Conservation (phyloP, 768 basidiomycete species). For the Agaricus bisporus region DNA sequence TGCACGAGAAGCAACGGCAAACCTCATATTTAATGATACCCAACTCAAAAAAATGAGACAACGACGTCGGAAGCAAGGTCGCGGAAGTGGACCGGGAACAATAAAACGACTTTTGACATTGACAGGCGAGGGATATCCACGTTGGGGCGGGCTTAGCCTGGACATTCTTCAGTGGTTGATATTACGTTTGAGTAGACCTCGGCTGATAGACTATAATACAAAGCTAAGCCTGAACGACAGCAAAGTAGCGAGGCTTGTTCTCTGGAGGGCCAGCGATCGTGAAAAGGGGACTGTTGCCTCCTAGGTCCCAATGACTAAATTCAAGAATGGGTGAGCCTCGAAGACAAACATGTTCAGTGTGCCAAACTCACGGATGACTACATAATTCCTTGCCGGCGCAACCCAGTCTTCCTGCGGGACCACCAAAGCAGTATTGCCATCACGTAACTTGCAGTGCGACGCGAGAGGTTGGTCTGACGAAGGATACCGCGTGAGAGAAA, state of each 20-base stretch:
- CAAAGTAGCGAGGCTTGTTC: not conserved
- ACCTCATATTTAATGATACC: not conserved
- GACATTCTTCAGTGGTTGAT: not conserved
- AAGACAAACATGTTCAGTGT: not conserved
- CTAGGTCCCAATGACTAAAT: conserved; percentile 51
- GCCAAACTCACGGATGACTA: conserved; percentile 41
- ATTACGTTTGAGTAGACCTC: not conserved
- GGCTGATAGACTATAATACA: not conserved
- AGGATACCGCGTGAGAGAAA: not conserved
- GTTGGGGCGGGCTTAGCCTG: not conserved
- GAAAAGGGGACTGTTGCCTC: conserved; percentile 44
- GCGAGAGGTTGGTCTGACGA: conserved; percentile 45
- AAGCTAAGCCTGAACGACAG: not conserved
- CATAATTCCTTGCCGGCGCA: conserved; percentile 30
- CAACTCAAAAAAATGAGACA: not conserved
- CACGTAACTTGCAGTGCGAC: conserved; percentile 33
- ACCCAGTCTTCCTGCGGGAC: conserved; percentile 34
- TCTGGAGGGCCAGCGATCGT: conserved; percentile 26
- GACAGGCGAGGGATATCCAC: not conserved
- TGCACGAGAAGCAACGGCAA: not conserved
- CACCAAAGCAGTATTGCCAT: conserved; percentile 32
- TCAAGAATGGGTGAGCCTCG: not conserved
- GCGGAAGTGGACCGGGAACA: not conserved
- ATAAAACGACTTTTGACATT: not conserved
- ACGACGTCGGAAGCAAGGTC: not conserved